Base-by-base conservation (phyloP, 345 rosid species). In the Iberis pinnata region DNA sequence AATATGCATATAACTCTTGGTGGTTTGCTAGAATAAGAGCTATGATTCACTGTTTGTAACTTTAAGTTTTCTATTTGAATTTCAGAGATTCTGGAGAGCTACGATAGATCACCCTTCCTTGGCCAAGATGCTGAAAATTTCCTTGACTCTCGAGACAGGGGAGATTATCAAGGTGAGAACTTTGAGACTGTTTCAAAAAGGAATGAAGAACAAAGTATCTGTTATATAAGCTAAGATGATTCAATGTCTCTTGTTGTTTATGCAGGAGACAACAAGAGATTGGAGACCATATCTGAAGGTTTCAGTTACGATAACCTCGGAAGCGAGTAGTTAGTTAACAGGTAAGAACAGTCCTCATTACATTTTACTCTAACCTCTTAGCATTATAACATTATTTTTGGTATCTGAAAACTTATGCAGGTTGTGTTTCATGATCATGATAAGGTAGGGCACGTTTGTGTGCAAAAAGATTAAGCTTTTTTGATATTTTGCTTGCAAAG, bases 271-370 rank as follows among this genome's bases (percentile, higher is more conserved):
- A 78, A 70, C 65, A 84, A 67, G 69, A 81, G 89, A 76, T 67
- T 87, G 78, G 95, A 84, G 53, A 74, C 88, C 38, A 84, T 90
- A 72, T 80, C 90, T 24, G 98, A 90, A 80, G 83, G 95, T 63
- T 67, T 87, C 74, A 84, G 82, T 76, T 84, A 78, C 63, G 92
- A 87, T 58, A 82, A 78, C 70, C 74, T 80, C 56, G 81, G 85
- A 58, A 84, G 83, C 70, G 83, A 81, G 66, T 87, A 81, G 68
- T 43, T 60, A 40, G 52, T 24, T 29, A 44, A 46, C 25, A 67
- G 33, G 52, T 67, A 18, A 60, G 62, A 60, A 32, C 40, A 6
- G 14, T 48, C 3, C 41, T 44, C 32, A 9, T 49, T 29, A 4
- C 18, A 39, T 60, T 24, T 45, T 3, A n/a, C 36, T 52, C 19